Evolutionary conservation across 495 filamentous ascomycete genomes (phyloP).

Genomic region (Alectoria sarmentosa): DNA sequence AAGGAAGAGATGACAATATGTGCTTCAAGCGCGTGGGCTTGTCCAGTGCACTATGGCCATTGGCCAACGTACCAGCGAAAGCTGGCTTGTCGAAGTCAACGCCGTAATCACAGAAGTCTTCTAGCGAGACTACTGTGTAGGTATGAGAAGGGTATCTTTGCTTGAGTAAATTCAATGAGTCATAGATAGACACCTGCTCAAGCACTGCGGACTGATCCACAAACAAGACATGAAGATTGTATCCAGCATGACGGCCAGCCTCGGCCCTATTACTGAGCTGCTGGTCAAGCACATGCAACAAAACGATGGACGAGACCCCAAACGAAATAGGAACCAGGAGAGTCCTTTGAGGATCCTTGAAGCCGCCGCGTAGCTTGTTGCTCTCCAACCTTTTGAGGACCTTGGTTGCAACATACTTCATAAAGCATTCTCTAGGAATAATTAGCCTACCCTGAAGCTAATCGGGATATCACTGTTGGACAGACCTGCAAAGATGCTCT

Average conservation of each 20-base stretch:
- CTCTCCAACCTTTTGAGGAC: conserved; percentile 70
- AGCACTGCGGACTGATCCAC: conserved; percentile 49
- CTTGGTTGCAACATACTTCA: conserved; percentile 66
- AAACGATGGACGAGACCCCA: conserved; percentile 70
- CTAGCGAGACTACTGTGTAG: conserved; percentile 48
- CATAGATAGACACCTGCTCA: conserved; percentile 25
- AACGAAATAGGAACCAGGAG: conserved; percentile 76
- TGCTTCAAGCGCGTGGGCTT: conserved; percentile 41
- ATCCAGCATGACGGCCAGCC: conserved; percentile 51
- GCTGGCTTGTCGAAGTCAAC: conserved; percentile 26
- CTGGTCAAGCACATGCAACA: conserved; percentile 67
- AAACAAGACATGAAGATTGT: conserved; percentile 58
- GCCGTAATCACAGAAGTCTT: conserved; percentile 47
- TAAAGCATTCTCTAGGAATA: conserved; percentile 61
- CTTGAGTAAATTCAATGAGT: conserved; percentile 35
- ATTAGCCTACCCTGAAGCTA: conserved; percentile 21
- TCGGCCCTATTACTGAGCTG: conserved; percentile 55
- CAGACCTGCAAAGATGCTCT: conserved; percentile 43
- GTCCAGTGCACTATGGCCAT: background rate
- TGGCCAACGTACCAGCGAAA: background rate
- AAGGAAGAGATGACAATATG: conserved; percentile 52
- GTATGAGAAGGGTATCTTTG: conserved; percentile 52
- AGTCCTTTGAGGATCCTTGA: conserved; percentile 37
- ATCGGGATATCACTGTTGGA: conserved; percentile 16
- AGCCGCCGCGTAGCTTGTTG: conserved; percentile 40